phyloP scores from a whole-genome alignment of 768 basidiomycete genomes.

The Stropharia rugosoannulata region DNA sequence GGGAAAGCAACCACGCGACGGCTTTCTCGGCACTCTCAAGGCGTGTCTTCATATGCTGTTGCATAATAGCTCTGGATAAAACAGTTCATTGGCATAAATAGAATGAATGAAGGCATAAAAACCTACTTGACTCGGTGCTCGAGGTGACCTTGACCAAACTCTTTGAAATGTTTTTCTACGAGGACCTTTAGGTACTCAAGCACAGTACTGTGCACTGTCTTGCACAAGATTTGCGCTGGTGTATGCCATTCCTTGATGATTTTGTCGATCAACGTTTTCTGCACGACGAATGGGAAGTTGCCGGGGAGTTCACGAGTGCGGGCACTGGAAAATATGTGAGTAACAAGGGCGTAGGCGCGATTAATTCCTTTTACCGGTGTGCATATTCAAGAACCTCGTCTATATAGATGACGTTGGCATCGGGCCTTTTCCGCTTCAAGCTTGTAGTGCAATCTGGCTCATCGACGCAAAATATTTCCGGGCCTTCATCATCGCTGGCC shows the following conservation, averaged over 20 bases:
- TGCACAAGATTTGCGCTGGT: conserved; percentile 49
- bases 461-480: background rate
- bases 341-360: background rate
- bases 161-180: conserved; percentile 46
- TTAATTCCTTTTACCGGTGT: conserved; percentile 36
- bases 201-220: conserved; percentile 35
- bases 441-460: background rate
- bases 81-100: background rate
- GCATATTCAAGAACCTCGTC: conserved; percentile 52
- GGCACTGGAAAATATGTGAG: conserved; percentile 39
- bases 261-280: conserved; percentile 43
- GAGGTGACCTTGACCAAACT: conserved; percentile 52
- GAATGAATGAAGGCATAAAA: background rate
- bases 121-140: conserved; percentile 44
- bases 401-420: conserved; percentile 36
- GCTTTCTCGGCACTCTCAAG: conserved; percentile 34
- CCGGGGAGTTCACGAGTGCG: conserved; percentile 71
- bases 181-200: conserved; percentile 38
- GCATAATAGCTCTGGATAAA: conserved; percentile 27
- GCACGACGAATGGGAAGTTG: conserved; percentile 63
- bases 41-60: conserved; percentile 48
- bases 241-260: conserved; percentile 47
- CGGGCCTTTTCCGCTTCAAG: background rate
- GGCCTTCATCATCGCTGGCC: conserved; percentile 7
- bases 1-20: conserved; percentile 46